phyloP scores from a whole-genome alignment of 2,329 filamentous ascomycete species.

The Grosmannia penicillata region DNA sequence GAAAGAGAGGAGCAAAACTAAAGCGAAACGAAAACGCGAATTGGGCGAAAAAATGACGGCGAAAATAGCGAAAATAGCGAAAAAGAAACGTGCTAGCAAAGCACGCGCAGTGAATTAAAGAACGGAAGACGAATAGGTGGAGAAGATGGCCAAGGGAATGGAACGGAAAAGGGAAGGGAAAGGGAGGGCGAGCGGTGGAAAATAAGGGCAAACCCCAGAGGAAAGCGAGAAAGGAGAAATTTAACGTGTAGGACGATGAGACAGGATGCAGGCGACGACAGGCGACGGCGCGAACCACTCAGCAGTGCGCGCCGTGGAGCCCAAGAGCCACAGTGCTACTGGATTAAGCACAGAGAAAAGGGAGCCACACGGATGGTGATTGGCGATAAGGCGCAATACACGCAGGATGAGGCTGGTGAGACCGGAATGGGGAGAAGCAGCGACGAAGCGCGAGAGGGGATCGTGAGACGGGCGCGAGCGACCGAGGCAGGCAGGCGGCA shows the following conservation, averaged over 20 bases:
- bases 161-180: constrained; percentile 7
- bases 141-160: constrained; percentile 4
- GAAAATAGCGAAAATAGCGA: not conserved
- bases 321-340: constrained; percentile 1
- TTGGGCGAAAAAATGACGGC: not conserved
- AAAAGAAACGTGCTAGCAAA: not conserved
- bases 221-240: constrained; percentile 5
- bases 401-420: too few relatives aligned
- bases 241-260: constrained; percentile 5
- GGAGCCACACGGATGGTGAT: not conserved
- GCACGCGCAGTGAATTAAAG: not conserved
- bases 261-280: constrained; percentile 2
- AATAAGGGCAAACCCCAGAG: constrained; percentile 1
- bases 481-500: too few relatives aligned
- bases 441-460: too few relatives aligned
- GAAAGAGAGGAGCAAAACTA: not conserved
- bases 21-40: not conserved
- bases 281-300: constrained; percentile 3
- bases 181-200: constrained; percentile 2
- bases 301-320: not conserved
- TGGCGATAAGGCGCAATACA: not conserved
- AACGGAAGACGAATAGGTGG: not conserved
- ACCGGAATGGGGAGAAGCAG: too few relatives aligned
- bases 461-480: too few relatives aligned
- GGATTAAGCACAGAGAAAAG: not conserved